Evolutionary conservation across 352 stramenopile species (phyloP), one percentile per base, ranked within the genome.

Genomic region (Hyaloperonospora arabidopsidis): DNA sequence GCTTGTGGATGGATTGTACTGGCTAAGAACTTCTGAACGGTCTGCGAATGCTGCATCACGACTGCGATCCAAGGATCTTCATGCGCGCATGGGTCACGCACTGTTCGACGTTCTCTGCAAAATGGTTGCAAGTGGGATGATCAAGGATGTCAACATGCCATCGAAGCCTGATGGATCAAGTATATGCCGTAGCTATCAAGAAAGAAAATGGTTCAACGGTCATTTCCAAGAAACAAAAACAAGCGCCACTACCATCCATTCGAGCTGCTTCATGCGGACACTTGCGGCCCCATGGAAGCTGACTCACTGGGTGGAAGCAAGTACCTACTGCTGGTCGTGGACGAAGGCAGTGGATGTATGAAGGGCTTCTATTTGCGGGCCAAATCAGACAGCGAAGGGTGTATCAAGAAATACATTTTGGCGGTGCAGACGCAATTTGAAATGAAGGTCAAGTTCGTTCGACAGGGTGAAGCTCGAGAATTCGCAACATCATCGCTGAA

Each of bases 1-100:
- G 15, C 15, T 57, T 0, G 29, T 58, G 4, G 45, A 68, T 18
- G 49, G 47, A 36, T 38, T 59, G 11, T 59, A 67, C 23, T 67
- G 39, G 59, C 48, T 59, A 13, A 28, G 49, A 28, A 19, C 40
- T 7, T n/a, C 40, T 28, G 0, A 29, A n/a, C 17, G 17, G 8
- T 46, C 40, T 28, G 1, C 8, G 5, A 59, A 29, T 46, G 8
- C 40, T 23, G 10, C 6, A 7, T n/a, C 17, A 1, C 1, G 40
- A 15, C 1, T 17, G 8, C 5, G 11, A 46, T 25, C 40, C 2
- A 5, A n/a, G 5, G 18, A 29, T 28, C 18, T 29, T 25, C 0
- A 46, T 28, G 18, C 18, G 18, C 19, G 40, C 18, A 46, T 46
- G 18, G 2, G 40, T 46, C 40, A 46, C 18, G 40, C 40, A n/a